Percentiles rank a stretch among this genome's conserved stretches.
Conservation (phyloP, 2,329 filamentous ascomycete genomes). For the Botrytis paeoniae region DNA sequence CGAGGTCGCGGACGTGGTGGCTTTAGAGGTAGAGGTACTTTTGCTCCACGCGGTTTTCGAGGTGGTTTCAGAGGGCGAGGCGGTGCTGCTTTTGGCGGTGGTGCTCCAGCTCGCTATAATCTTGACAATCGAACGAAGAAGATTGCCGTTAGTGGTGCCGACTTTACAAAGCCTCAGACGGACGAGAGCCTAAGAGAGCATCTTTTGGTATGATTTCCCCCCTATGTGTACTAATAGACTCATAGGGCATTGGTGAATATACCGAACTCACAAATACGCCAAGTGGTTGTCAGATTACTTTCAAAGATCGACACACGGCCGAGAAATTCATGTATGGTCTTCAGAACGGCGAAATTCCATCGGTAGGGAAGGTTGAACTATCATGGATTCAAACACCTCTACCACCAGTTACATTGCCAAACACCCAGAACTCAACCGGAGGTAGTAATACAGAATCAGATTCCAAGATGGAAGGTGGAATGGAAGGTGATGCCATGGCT, state of each 20-base stretch:
- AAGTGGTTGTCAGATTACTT: constrained; percentile 53
- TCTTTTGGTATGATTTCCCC: constrained; percentile 57
- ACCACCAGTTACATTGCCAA: constrained; percentile 28
- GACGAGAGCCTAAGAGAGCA: constrained; percentile 71
- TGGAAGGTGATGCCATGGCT: constrained; percentile 38
- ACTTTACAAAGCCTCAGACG: constrained; percentile 58
- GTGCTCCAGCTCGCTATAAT: constrained; percentile 50
- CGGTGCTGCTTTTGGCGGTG: constrained; percentile 36
- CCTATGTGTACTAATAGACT: constrained; percentile 21
- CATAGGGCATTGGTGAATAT: constrained; percentile 60
- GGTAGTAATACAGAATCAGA: constrained; percentile 12
- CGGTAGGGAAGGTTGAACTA: constrained; percentile 62
- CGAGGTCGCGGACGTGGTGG: constrained; percentile 41
- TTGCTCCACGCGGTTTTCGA: constrained; percentile 40
- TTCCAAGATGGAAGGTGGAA: constrained; percentile 26
- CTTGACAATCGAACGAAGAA: constrained; percentile 74
- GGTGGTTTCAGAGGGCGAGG: constrained; percentile 49
- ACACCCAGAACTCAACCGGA: constrained; percentile 12
- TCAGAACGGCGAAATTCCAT: constrained; percentile 56
- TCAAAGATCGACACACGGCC: constrained; percentile 66
- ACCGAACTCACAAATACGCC: constrained; percentile 53
- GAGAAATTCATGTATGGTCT: constrained; percentile 65
- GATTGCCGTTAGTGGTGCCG: constrained; percentile 61
- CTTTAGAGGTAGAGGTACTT: constrained; percentile 38
- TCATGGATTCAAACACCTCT: constrained; percentile 52